Evolutionary conservation across 129 eudicot genomes (phyloP).

Genomic region (Tagetes erecta): DNA sequence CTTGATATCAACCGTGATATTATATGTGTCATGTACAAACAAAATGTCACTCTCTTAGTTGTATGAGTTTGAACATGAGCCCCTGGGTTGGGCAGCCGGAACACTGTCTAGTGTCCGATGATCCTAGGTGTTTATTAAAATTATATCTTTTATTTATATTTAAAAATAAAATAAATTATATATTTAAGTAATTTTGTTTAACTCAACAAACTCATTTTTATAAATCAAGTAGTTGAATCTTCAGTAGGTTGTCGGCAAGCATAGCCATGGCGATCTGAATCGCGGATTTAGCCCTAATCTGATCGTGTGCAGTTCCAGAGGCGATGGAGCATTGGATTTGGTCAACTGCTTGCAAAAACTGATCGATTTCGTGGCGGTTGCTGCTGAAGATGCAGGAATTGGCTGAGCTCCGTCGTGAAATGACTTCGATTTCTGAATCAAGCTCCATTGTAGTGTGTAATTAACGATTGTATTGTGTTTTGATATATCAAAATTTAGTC

Average conservation of each 20-base stretch:
- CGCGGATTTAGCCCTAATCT: neutral
- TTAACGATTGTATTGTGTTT: neutral
- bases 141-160: too few species aligned
- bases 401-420: constrained; percentile 6
- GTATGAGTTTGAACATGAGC: too few species aligned
- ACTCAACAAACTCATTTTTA: too few species aligned
- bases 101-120: too few species aligned
- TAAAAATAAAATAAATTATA: too few species aligned
- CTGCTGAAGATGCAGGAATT: neutral
- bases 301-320: neutral
- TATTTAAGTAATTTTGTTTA: too few species aligned
- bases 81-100: too few species aligned
- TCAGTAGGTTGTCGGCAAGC: constrained; percentile 5
- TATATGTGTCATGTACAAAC: too few species aligned
- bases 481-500: neutral
- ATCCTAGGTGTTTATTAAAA: too few species aligned
- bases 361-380: neutral
- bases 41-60: too few species aligned
- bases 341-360: neutral
- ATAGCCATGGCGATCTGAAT: neutral
- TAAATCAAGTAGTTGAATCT: too few species aligned
- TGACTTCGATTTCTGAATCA: neutral
- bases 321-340: neutral
- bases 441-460: neutral
- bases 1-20: too few species aligned